Base-by-base conservation (phyloP, 192 early-diverging fungal genomes). In the Backusella luteola region DNA sequence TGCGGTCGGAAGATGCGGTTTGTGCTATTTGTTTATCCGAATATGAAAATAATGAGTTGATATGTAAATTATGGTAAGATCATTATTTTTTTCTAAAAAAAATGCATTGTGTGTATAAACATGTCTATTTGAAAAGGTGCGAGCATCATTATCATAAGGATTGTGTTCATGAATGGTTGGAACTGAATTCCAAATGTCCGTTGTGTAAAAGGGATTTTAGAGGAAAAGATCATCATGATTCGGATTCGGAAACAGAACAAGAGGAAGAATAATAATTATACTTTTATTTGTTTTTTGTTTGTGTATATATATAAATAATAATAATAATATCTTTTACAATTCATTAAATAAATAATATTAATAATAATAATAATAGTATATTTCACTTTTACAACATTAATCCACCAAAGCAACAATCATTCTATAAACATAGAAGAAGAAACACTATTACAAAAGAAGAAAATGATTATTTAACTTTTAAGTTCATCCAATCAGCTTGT, bases 371-470 rank as follows among this genome's bases (percentile, higher is more conserved):
- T 73, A 32, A 34, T 49, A 29, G 29, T 72, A 34, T 46, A 53
- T 44, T 44, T 19, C 26, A 26, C 26, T 14, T 26, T 59, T 66
- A 36, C 19, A 39, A 39, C 9, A 7, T 42, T 49, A 53, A 7
- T 38, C 72, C 14, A 78, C 66, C 38, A 79, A 49, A 26, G 72
- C 77, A 69, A 74, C 77, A 56, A 79, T 74, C 77, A 79, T 79
- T 26, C 88, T 85, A 77, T 96, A 98, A 35, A 94, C 83, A 77
- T 92, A 95, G 85, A 91, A 95, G 82, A 98, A 98, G 88, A 98
- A 98, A 79, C 72, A 74, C 77, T 79, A 56, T 21, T n/a, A 14
- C 14, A 68, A 11, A 46, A 23, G 12, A 73, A 19, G 52, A 23
- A 23, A 42, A 34, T 36, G 8, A 6, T 29, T 14, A 36, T 67